Conservation (phyloP, 257 asterid genomes). For the Catharanthus roseus region DNA sequence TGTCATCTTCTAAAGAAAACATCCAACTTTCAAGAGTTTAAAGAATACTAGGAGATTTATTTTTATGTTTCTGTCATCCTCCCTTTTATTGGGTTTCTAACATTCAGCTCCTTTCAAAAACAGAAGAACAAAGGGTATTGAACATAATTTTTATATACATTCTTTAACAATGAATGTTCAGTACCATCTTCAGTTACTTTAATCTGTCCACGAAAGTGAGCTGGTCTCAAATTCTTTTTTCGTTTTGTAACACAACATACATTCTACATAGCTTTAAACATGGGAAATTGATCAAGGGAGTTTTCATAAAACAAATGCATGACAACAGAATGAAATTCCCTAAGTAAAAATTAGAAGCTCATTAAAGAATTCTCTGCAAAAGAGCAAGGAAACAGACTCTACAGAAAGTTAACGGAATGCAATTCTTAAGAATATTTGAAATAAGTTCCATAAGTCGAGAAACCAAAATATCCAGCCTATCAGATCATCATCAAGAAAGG, state of each 20-base stretch:
- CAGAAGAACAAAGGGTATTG: background rate
- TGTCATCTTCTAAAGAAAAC: background rate
- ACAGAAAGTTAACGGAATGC: background rate
- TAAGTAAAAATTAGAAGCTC: no score
- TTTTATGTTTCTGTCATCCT: background rate
- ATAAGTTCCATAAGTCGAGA: background rate
- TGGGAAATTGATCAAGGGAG: background rate
- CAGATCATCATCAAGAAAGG: constrained; percentile 4
- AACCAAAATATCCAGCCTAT: background rate
- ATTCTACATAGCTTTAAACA: background rate
- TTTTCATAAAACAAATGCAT: no score
- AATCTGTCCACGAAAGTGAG: background rate
- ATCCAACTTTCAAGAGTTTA: background rate
- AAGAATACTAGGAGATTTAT: background rate
- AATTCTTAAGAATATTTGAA: background rate
- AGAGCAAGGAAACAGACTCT: background rate
- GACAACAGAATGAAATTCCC: no score
- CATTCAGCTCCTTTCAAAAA: background rate
- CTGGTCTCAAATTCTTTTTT: background rate
- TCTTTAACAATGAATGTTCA: background rate
- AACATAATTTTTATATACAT: no score
- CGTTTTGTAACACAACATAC: background rate
- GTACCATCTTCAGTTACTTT: background rate
- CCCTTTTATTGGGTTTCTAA: background rate
- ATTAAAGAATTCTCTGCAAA: no score